phyloP scores from a whole-genome alignment of 768 basidiomycete species.

The Psilocybe cyanescens region DNA sequence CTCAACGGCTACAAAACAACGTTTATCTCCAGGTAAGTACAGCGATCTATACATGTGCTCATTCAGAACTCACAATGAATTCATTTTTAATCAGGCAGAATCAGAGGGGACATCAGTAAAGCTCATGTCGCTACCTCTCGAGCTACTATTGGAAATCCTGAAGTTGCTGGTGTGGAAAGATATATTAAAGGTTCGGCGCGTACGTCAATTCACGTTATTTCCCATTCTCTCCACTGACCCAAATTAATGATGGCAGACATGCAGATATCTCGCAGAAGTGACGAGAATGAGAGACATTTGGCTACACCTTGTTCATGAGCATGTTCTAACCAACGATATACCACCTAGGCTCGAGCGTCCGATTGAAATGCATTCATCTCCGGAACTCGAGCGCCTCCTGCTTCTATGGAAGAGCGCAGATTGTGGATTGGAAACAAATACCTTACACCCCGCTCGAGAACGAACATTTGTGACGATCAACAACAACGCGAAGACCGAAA shows the following conservation, averaged over 20 bases:
- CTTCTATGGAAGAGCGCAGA: slow-evolving; percentile 6
- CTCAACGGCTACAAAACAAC: no score
- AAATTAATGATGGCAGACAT: not conserved
- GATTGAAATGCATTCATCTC: not conserved
- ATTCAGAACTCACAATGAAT: no score
- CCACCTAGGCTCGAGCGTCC: slow-evolving; percentile 4
- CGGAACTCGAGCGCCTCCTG: not conserved
- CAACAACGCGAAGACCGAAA: no score
- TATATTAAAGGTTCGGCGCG: not conserved
- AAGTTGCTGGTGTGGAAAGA: slow-evolving; percentile 5
- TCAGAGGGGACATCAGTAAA: no score
- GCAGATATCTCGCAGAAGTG: not conserved
- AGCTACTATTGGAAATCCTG: slow-evolving; percentile 2
- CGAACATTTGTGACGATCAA: not conserved
- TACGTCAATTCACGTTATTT: not conserved
- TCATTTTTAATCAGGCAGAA: no score
- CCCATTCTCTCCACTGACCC: not conserved
- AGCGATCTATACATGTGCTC: no score
- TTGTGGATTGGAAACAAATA: not conserved
- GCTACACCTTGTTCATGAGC: not conserved
- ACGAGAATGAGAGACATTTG: not conserved
- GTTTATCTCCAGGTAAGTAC: no score
- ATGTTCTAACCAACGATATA: not conserved
- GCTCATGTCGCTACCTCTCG: not conserved
- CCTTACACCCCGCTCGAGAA: no score